Evolutionary conservation across 768 basidiomycete genomes (phyloP), one percentile per base, ranked within the genome.

Genomic region (Leccinum arenicola): DNA sequence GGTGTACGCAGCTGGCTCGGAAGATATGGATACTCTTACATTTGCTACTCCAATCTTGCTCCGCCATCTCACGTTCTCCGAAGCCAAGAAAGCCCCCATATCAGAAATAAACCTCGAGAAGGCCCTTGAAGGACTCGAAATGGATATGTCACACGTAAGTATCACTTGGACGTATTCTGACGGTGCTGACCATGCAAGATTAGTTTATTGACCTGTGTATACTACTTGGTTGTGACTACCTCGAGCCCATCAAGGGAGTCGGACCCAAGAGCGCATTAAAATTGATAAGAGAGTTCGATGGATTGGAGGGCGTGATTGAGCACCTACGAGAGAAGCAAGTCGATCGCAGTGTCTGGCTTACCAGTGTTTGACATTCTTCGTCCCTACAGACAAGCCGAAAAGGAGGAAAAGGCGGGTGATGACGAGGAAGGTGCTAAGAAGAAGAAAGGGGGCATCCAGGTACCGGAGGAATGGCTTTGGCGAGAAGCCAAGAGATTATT

Each of bases 21-120:
- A 98, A 75, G 97, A 99, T 74, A 99, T 99, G 97, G 97, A 99
- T 68, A 99, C 97, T 8, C 84, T 99, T 21, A 99, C 97, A 1
- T 99, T 99, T 79, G 83, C 85, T 64, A 78, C 96, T 0, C 96
- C 97, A 2, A 87, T 96, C 48, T 81, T 99, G 9, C 89, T 91
- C 65, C 92, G 97, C 29, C 97, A 98, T 74, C 84, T 99, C 59
- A 98, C 97, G 12, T 98, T 98, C 77, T 95, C 93, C 12, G 97
- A 99, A 71, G 95, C 95, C 14, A 94, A 96, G 73, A 98, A 98
- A 69, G 87, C 91, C 63, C 97, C 97, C 15, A 99, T 99, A 67
- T 89, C 86, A 66, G 93, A 98, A 68, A 94, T 98, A 57, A 84
- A 84, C 66, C 86, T 99, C 9, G 76, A 89, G 61, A 83, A 82